Evolutionary conservation across 345 rosid genomes (phyloP).

Genomic region (Pistacia atlantica): DNA sequence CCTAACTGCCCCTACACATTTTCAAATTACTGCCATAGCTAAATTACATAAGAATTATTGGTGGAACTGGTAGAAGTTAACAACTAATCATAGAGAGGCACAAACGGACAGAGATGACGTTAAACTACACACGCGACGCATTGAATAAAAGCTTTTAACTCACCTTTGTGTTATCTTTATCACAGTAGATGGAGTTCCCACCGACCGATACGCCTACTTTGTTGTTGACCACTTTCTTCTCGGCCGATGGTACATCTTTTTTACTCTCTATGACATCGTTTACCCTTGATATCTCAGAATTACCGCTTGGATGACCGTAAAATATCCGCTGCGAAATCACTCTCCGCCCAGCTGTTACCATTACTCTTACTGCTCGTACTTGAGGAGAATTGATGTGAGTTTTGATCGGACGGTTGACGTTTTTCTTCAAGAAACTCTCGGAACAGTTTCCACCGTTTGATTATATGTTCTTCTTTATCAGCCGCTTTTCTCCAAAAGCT

Average conservation of each 20-base stretch:
- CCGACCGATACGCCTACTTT: slow-evolving; percentile 43
- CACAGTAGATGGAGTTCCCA: slow-evolving; percentile 45
- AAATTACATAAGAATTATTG: too few species aligned
- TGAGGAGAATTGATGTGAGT: background rate
- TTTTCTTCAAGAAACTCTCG: slow-evolving; percentile 46
- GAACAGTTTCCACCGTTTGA: slow-evolving; percentile 53
- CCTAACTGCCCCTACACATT: background rate
- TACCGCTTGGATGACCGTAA: slow-evolving; percentile 43
- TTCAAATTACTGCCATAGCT: background rate
- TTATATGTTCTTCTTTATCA: slow-evolving; percentile 18
- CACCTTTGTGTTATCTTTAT: slow-evolving; percentile 43
- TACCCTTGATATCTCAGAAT: slow-evolving; percentile 28
- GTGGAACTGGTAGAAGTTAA: background rate
- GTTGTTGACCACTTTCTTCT: slow-evolving; percentile 31
- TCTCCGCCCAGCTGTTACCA: slow-evolving; percentile 45
- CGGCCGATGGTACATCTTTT: slow-evolving; percentile 1
- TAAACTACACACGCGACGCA: slow-evolving; percentile 15
- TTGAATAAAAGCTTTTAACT: slow-evolving; percentile 16
- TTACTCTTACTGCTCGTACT: slow-evolving; percentile 34
- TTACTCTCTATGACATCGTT: slow-evolving; percentile 40
- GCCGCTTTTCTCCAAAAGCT: slow-evolving; percentile 54
- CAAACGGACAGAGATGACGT: slow-evolving; percentile 17
- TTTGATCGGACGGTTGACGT: slow-evolving; percentile 39
- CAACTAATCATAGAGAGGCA: slow-evolving; percentile 25
- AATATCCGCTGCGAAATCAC: slow-evolving; percentile 42